phyloP scores from a whole-genome alignment of 2,329 filamentous ascomycete genomes.

The Lachnellula suecica region DNA sequence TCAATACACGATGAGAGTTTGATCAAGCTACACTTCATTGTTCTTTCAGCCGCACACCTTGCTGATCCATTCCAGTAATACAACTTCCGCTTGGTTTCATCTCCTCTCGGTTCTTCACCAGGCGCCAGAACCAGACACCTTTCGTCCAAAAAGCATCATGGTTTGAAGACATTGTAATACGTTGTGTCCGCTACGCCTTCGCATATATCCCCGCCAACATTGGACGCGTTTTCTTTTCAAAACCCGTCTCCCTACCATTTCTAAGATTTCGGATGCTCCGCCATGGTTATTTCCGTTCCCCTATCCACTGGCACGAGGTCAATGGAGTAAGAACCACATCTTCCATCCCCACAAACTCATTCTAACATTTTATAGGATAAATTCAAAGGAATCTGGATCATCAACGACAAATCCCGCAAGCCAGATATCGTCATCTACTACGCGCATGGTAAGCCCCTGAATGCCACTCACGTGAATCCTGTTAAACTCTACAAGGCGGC shows the following conservation, averaged over 20 bases:
- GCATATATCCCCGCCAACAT: slow-evolving; percentile 66
- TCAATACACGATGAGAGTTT: not conserved
- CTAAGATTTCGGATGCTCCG: slow-evolving; percentile 72
- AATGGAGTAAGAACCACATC: slow-evolving; percentile 42
- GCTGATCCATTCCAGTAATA: slow-evolving; percentile 44
- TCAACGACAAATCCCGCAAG: slow-evolving; percentile 54
- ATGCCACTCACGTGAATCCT: not conserved
- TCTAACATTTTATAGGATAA: slow-evolving; percentile 36
- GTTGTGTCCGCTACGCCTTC: slow-evolving; percentile 78
- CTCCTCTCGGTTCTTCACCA: slow-evolving; percentile 53
- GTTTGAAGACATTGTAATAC: slow-evolving; percentile 76
- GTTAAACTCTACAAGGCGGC: slow-evolving; percentile 52
- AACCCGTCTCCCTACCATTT: slow-evolving; percentile 71
- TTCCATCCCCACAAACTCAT: slow-evolving; percentile 4
- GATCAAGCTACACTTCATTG: not conserved
- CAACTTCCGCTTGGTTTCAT: slow-evolving; percentile 59
- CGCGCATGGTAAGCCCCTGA: slow-evolving; percentile 60
- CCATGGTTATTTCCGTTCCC: slow-evolving; percentile 63
- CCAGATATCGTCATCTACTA: slow-evolving; percentile 84
- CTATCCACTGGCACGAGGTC: slow-evolving; percentile 64
- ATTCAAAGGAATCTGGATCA: slow-evolving; percentile 70
- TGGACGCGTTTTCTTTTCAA: slow-evolving; percentile 76
- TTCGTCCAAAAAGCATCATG: slow-evolving; percentile 69
- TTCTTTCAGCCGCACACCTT: not conserved
- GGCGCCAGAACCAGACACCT: slow-evolving; percentile 46